phyloP scores from a whole-genome alignment of 768 basidiomycete species.

The Obba rivulosa region DNA sequence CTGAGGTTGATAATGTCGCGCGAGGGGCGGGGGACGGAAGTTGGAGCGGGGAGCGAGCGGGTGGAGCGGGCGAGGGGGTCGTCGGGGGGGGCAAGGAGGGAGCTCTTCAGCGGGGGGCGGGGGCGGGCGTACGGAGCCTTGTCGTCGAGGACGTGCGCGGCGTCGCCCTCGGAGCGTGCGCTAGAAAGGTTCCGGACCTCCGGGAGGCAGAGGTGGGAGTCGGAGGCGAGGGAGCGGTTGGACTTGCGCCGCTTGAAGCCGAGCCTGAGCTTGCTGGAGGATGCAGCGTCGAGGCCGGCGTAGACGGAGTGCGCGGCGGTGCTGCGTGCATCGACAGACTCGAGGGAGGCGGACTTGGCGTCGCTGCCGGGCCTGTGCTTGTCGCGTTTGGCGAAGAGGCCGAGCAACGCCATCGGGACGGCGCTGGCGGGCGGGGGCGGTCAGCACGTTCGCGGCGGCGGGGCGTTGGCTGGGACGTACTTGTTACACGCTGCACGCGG shows the following conservation, averaged over 20 bases:
- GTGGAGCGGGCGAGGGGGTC: constrained; percentile 53
- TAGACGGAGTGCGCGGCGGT: constrained; percentile 9
- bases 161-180: constrained; percentile 32
- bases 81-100: constrained; percentile 56
- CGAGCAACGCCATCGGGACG: constrained; percentile 22
- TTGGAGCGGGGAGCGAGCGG: constrained; percentile 52
- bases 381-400: constrained; percentile 24
- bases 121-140: constrained; percentile 32
- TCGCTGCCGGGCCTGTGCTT: constrained; percentile 15
- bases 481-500: too few relatives aligned
- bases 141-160: too few relatives aligned
- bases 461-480: too few relatives aligned
- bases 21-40: constrained; percentile 8
- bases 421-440: background rate
- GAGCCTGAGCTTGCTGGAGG: constrained; percentile 40
- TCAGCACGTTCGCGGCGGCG: background rate
- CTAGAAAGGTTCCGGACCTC: constrained; percentile 23
- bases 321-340: constrained; percentile 4
- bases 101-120: constrained; percentile 58
- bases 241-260: constrained; percentile 37
- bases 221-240: constrained; percentile 15
- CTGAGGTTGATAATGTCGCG: constrained; percentile 7
- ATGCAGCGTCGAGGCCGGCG: constrained; percentile 17
- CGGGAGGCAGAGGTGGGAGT: constrained; percentile 17
- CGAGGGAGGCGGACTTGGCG: constrained; percentile 10